A percentile compares a stretch with the other conserved stretches of the same genome.
Evolutionary conservation across 179 eudicot species (phyloP).

Genomic region (Sideroxylon spinosum): DNA sequence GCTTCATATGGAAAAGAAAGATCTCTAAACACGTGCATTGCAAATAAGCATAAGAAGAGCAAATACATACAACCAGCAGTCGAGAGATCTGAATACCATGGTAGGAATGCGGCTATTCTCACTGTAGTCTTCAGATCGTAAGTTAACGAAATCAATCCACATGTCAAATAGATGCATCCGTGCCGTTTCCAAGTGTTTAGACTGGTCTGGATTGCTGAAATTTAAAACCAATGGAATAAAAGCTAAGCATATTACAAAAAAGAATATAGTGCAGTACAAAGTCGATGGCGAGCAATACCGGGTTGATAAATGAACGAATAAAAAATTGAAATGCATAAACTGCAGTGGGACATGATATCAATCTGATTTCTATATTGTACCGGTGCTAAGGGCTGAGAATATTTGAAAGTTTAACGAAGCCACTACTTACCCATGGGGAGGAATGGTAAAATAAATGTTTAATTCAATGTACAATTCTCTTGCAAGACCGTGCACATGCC

Average conservation of each 20-base stretch:
- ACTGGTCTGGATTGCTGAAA: constrained; percentile 96
- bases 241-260: not conserved
- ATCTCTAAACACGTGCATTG: not conserved
- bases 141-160: constrained; percentile 91
- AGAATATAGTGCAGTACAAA: not conserved
- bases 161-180: constrained; percentile 81
- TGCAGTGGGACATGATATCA: not conserved
- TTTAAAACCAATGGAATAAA: not conserved
- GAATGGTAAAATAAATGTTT: too few relatives aligned
- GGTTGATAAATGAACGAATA: not conserved
- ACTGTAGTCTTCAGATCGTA: constrained; percentile 85
- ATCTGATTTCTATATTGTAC: too few relatives aligned
- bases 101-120: constrained; percentile 96
- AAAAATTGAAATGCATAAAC: not conserved
- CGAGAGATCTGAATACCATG: constrained; percentile 43
- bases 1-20: not conserved
- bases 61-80: not conserved
- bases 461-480: too few relatives aligned
- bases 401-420: too few relatives aligned
- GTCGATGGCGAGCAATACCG: not conserved
- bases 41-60: not conserved
- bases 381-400: too few relatives aligned
- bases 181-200: constrained; percentile 99
- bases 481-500: too few relatives aligned
- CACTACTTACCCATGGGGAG: too few relatives aligned